A percentile compares a stretch with the other conserved stretches of the same genome.
Evolutionary conservation across 495 filamentous ascomycete genomes (phyloP).

Genomic region (Neurospora sp.): DNA sequence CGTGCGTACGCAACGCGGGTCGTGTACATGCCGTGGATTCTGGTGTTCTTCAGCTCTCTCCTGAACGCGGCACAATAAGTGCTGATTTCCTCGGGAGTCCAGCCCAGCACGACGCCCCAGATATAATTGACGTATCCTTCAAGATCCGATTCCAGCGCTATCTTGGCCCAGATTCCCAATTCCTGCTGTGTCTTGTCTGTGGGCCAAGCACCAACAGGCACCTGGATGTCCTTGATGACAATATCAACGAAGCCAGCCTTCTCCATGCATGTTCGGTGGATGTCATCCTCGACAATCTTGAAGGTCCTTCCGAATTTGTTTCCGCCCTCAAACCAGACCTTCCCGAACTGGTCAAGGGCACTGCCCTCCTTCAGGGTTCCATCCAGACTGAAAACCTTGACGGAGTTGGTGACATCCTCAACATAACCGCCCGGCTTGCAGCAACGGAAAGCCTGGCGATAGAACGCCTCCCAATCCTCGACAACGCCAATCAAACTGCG

Average conservation of each 20-base stretch:
- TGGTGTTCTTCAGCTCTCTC: not conserved
- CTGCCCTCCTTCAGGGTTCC: conserved; percentile 18
- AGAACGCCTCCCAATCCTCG: conserved; percentile 39
- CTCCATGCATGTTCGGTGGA: conserved; percentile 45
- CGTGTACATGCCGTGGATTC: not conserved
- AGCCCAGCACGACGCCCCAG: conserved; percentile 7
- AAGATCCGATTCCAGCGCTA: conserved; percentile 3
- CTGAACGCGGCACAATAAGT: conserved; percentile 2
- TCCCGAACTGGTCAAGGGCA: conserved; percentile 21
- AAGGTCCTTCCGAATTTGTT: conserved; percentile 9
- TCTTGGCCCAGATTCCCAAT: conserved; percentile 26
- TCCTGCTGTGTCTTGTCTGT: conserved; percentile 34
- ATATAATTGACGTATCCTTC: conserved; percentile 6
- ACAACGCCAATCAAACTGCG: conserved; percentile 46
- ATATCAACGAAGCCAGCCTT: conserved; percentile 48
- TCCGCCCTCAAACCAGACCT: conserved; percentile 16
- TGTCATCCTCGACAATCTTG: conserved; percentile 23
- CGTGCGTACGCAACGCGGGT: conserved; percentile 17
- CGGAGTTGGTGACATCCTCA: conserved; percentile 16
- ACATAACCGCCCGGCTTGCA: conserved; percentile 31
- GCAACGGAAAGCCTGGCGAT: conserved; percentile 19
- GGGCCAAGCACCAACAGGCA: conserved; percentile 37
- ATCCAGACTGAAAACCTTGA: conserved; percentile 15
- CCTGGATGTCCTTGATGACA: conserved; percentile 11
- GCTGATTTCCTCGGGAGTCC: conserved; percentile 8